phyloP scores from a whole-genome alignment of 2,329 filamentous ascomycete species.

The Scopulariopsis brevicaulis region DNA sequence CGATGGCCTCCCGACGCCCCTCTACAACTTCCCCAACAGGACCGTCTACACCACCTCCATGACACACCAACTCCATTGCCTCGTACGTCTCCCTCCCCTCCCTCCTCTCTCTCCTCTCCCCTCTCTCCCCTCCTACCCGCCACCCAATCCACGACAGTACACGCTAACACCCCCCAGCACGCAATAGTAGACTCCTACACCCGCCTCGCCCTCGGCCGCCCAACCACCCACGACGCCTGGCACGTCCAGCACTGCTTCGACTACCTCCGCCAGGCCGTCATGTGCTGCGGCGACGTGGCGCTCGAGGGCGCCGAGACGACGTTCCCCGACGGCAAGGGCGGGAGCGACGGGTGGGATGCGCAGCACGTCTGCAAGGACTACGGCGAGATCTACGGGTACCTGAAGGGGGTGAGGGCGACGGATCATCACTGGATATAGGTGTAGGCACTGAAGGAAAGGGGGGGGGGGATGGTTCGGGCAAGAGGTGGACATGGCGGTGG shows the following conservation, averaged over 20 bases:
- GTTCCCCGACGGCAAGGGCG: conserved; percentile 21
- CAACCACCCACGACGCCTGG: conserved; percentile 9
- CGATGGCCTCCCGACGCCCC: conserved; percentile 22
- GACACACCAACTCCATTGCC: conserved; percentile 31
- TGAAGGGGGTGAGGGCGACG: conserved; percentile 20
- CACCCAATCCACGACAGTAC: neutral
- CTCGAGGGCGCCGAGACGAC: conserved; percentile 29
- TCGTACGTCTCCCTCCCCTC: conserved; percentile 13
- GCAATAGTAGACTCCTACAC: conserved; percentile 23
- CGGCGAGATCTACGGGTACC: conserved; percentile 18
- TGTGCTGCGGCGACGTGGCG: conserved; percentile 32
- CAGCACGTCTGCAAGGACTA: conserved; percentile 29
- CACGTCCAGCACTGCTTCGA: conserved; percentile 37
- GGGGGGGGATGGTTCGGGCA: too few relatives aligned
- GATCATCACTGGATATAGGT: conserved; percentile 23
- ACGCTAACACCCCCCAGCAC: conserved; percentile 8
- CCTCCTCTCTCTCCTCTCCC: neutral
- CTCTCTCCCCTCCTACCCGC: neutral
- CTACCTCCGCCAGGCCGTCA: conserved; percentile 33
- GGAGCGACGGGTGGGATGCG: conserved; percentile 30
- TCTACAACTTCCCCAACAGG: conserved; percentile 18
- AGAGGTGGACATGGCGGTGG: too few relatives aligned
- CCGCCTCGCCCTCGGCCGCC: conserved; percentile 7
- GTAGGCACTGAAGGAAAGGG: too few relatives aligned
- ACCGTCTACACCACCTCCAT: conserved; percentile 28